These are phyloP conservation scores for Kluyveromyces aestuarii DNA, from an alignment of 805 yeast genomes.

Conservation along the genomic window DNA sequence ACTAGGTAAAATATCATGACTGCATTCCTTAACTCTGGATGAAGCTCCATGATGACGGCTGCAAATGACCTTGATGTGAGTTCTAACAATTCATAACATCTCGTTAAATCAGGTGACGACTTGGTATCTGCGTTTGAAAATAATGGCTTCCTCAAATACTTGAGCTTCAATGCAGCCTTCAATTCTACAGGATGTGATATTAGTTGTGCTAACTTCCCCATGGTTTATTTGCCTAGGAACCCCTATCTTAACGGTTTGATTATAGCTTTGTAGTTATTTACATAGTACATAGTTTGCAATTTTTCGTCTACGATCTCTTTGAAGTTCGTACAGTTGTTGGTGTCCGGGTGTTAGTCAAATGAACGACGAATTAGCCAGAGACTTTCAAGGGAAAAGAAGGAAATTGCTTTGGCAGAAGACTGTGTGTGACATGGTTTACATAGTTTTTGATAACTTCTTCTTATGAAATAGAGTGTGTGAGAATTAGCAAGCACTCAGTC, in stretches of 20 bases:
- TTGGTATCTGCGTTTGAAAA: constrained; percentile 38
- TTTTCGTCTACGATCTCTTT: neutral
- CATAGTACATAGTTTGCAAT: neutral
- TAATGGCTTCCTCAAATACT: constrained; percentile 42
- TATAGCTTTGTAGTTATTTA: neutral
- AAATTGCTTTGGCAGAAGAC: too few relatives aligned
- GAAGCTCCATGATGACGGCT: constrained; percentile 85
- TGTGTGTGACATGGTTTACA: too few relatives aligned
- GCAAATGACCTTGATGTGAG: constrained; percentile 84
- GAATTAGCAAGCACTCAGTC: too few relatives aligned
- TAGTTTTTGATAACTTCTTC: too few relatives aligned
- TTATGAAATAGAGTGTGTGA: too few relatives aligned
- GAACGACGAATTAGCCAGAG: neutral
- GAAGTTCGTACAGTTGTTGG: neutral
- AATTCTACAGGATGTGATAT: constrained; percentile 65
- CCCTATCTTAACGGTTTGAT: neutral
- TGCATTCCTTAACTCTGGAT: constrained; percentile 79
- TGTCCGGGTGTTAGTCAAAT: neutral
- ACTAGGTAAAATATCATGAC: constrained; percentile 79
- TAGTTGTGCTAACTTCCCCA: constrained; percentile 57
- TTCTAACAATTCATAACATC: constrained; percentile 61
- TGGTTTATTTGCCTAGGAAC: constrained; percentile 12
- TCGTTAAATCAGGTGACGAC: constrained; percentile 38
- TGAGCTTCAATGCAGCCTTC: constrained; percentile 55
- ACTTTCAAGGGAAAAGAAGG: too few relatives aligned